Evolutionary conservation across 441 rosid genomes (phyloP).

Genomic region (Populus trichocarpa): DNA sequence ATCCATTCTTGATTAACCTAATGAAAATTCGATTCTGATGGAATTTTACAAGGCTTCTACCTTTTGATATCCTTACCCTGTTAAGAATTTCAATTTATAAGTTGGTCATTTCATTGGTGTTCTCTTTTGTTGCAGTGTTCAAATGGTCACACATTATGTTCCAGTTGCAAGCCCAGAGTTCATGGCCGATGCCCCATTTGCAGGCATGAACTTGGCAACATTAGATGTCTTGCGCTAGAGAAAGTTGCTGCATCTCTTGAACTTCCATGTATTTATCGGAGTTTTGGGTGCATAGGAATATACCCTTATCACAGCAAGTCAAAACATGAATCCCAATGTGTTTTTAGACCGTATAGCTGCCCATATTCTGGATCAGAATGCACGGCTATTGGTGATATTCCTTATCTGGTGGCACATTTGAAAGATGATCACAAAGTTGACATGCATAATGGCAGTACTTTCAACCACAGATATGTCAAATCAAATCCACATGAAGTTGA

Average conservation of each 20-base stretch:
- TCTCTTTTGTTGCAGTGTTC: slow-evolving; percentile 44
- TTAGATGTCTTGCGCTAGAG: slow-evolving; percentile 76
- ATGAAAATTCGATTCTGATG: not conserved
- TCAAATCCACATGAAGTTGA: slow-evolving; percentile 77
- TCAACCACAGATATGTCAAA: slow-evolving; percentile 73
- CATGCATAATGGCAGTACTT: slow-evolving; percentile 77
- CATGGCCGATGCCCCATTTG: slow-evolving; percentile 80
- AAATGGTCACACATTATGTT: slow-evolving; percentile 75
- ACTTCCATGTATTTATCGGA: slow-evolving; percentile 73
- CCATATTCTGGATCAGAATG: slow-evolving; percentile 82
- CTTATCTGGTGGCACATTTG: slow-evolving; percentile 60
- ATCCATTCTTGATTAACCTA: not conserved
- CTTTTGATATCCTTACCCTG: not conserved
- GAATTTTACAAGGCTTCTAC: not conserved
- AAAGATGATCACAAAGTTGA: slow-evolving; percentile 78
- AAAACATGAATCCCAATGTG: slow-evolving; percentile 63
- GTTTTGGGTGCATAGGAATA: slow-evolving; percentile 58
- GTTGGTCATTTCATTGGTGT: not conserved
- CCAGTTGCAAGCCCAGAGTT: slow-evolving; percentile 72
- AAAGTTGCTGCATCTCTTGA: slow-evolving; percentile 76
- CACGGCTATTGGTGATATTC: slow-evolving; percentile 65
- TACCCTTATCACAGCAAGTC: slow-evolving; percentile 79
- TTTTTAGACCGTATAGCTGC: slow-evolving; percentile 57
- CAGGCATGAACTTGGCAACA: slow-evolving; percentile 78
- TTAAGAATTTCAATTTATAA: not conserved